Conservation (phyloP, 176 grass and related monocot species). For the Eremochloa ophiuroides region DNA sequence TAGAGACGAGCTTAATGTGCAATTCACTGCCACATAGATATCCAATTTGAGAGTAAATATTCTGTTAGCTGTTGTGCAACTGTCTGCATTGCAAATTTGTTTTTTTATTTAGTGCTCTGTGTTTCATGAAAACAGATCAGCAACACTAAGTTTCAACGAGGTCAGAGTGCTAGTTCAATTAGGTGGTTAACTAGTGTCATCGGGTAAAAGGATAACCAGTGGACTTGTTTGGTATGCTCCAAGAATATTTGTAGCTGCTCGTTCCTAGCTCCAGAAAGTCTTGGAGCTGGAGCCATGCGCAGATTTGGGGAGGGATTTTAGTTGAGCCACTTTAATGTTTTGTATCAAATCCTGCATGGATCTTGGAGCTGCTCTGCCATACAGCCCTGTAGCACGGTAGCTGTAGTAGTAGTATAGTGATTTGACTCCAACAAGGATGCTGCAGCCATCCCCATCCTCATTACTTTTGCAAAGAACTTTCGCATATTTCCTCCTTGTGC, state of each 20-base stretch:
- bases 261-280: not conserved
- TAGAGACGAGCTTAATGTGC: not conserved
- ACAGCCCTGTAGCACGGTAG: not conserved
- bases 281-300: not conserved
- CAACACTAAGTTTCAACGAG: not conserved
- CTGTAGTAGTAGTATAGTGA: not conserved
- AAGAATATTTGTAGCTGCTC: not conserved
- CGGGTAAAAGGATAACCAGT: not conserved
- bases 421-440: not conserved
- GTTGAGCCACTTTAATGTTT: not conserved
- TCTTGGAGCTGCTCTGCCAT: not conserved
- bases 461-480: not conserved
- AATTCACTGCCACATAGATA: not conserved
- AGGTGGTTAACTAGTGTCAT: not conserved
- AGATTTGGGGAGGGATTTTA: not conserved
- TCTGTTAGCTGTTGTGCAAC: slow-evolving; percentile 12
- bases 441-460: not conserved
- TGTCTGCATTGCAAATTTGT: not conserved
- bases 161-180: not conserved
- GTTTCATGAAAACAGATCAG: not conserved
- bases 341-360: not conserved
- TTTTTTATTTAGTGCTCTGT: not conserved
- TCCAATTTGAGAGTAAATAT: not conserved
- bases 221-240: not conserved
- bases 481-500: not conserved